Evolutionary conservation across 148 eudicot species (phyloP).

Genomic region (Vaccinium vitisidaea): DNA sequence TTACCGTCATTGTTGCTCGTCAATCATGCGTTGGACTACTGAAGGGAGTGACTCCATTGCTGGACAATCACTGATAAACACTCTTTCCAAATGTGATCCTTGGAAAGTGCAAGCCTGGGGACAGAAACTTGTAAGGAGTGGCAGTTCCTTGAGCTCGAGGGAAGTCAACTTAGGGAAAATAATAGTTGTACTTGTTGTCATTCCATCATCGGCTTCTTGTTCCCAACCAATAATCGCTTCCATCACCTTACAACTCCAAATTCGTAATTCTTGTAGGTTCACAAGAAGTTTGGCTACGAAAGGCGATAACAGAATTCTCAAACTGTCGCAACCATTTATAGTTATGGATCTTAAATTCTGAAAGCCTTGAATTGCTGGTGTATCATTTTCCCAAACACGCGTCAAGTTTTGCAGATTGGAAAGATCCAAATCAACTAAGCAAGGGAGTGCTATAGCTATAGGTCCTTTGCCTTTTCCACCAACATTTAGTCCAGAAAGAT

Average conservation of each 20-base stretch:
- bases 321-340: background rate
- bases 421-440: background rate
- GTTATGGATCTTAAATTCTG: background rate
- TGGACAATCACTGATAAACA: background rate
- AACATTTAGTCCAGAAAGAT: background rate
- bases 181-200: background rate
- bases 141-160: background rate
- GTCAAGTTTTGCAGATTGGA: background rate
- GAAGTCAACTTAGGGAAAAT: background rate
- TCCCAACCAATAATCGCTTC: background rate
- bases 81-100: background rate
- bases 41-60: background rate
- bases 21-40: background rate
- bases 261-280: background rate
- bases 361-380: background rate
- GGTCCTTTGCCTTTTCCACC: background rate
- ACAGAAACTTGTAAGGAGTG: background rate
- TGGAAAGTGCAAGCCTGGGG: background rate
- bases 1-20: background rate
- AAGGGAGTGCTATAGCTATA: background rate
- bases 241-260: background rate
- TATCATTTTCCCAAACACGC: background rate
- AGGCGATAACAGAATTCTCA: background rate
- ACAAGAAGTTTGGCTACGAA: background rate
- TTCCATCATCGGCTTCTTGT: background rate